phyloP scores from a whole-genome alignment of 2,329 filamentous ascomycete species.

The Ceratocystis variospora region DNA sequence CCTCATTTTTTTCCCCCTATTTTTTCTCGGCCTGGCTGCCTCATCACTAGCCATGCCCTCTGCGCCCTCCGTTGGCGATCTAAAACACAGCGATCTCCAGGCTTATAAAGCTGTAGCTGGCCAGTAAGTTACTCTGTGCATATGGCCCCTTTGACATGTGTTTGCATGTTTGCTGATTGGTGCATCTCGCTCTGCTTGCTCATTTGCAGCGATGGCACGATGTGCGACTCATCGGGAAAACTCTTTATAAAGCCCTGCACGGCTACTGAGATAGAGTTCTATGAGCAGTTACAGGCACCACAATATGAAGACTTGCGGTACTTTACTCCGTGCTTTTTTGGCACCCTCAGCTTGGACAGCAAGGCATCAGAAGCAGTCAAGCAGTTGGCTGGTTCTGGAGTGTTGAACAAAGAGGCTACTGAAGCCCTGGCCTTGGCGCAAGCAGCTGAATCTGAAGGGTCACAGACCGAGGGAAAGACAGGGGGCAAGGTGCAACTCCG shows the following conservation, averaged over 20 bases:
- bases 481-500: constrained; percentile 28
- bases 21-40: too few relatives aligned
- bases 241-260: constrained; percentile 94
- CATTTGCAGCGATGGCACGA: constrained; percentile 63
- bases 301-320: constrained; percentile 46
- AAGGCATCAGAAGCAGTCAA: background rate
- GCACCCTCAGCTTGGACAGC: constrained; percentile 57
- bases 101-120: constrained; percentile 66
- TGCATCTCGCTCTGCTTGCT: background rate
- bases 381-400: background rate
- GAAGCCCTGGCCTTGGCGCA: constrained; percentile 25
- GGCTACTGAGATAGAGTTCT: constrained; percentile 72
- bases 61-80: background rate
- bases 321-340: constrained; percentile 76
- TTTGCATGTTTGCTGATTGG: background rate
- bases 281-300: constrained; percentile 61
- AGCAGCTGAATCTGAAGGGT: background rate
- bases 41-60: background rate
- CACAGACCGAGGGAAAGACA: background rate
- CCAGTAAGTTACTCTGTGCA: constrained; percentile 47
- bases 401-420: constrained; percentile 23
- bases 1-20: too few relatives aligned
- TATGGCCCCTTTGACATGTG: background rate
- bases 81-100: constrained; percentile 21
- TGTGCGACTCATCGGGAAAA: constrained; percentile 68